Percentiles rank a stretch among this genome's conserved stretches.
Conservation (phyloP, 257 asterid genomes). For the Capsicum rhomboideum region DNA sequence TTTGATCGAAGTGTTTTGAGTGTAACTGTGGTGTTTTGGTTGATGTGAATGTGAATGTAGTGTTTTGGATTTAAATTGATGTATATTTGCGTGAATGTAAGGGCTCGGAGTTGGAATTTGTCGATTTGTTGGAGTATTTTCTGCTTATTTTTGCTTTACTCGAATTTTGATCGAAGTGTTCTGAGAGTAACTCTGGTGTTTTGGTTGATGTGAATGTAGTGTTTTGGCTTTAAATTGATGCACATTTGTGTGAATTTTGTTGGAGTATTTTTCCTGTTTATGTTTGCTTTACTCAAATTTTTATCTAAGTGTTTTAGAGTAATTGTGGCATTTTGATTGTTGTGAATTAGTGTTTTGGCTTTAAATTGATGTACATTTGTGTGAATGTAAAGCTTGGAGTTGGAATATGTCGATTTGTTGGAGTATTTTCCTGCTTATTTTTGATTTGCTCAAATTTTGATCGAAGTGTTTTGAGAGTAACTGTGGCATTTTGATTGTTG, state of each 20-base stretch:
- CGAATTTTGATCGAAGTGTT: background rate
- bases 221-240: conserved; percentile 4
- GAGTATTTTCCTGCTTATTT: background rate
- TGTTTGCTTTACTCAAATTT: background rate
- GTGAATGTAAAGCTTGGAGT: background rate
- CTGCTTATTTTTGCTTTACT: background rate
- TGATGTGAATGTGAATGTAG: background rate
- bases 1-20: background rate
- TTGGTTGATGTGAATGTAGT: background rate
- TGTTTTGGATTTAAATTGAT: conserved; percentile 3
- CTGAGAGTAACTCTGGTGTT: background rate
- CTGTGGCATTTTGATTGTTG: background rate
- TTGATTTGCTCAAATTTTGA: background rate
- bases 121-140: background rate
- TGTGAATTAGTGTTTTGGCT: background rate
- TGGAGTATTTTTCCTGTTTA: background rate
- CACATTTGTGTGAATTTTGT: conserved; percentile 5
- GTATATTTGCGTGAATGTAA: conserved; percentile 1
- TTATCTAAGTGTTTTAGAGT: background rate
- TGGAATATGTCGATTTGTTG: background rate
- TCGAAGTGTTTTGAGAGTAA: background rate
- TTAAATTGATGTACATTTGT: conserved; percentile 10
- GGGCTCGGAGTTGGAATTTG: background rate
- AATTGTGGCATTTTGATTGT: background rate
- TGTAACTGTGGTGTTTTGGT: background rate